These are phyloP conservation scores for Penicillium waksmanii DNA, from an alignment of 495 filamentous ascomycete genomes.

Conservation along the genomic window DNA sequence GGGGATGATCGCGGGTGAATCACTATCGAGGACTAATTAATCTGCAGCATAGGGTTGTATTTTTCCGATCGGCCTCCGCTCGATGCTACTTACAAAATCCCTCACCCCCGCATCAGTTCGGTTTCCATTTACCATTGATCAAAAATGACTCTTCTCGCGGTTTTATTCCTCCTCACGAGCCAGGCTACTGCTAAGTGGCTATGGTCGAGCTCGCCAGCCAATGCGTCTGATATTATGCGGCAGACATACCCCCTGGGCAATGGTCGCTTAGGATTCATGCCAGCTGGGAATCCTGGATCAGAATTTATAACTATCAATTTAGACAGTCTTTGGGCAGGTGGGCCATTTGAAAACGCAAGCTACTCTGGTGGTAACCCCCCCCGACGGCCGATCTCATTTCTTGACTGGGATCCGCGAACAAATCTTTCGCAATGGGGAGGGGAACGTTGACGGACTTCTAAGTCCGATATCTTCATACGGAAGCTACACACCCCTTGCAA, in stretches of 20 bases:
- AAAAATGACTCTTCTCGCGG: not conserved
- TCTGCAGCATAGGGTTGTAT: not conserved
- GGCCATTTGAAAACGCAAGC: constrained; percentile 42
- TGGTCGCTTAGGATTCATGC: constrained; percentile 43
- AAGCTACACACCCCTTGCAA: constrained; percentile 47
- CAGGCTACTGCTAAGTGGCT: constrained; percentile 13
- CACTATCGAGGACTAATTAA: not conserved
- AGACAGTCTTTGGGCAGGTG: constrained; percentile 51
- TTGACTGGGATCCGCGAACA: constrained; percentile 44
- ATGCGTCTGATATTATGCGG: constrained; percentile 25
- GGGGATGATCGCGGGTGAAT: no score
- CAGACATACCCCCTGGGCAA: constrained; percentile 42
- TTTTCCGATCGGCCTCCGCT: constrained; percentile 3
- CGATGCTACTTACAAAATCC: not conserved
- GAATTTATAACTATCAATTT: constrained; percentile 48
- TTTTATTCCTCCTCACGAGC: not conserved
- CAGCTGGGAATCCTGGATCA: constrained; percentile 36
- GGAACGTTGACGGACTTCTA: constrained; percentile 43
- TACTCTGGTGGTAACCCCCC: constrained; percentile 54
- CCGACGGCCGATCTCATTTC: constrained; percentile 31
- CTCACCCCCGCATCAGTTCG: not conserved
- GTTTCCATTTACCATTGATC: not conserved
- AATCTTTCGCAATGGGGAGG: constrained; percentile 52
- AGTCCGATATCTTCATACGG: constrained; percentile 47
- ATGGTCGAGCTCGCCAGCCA: constrained; percentile 30